A percentile compares a stretch with the other conserved stretches of the same genome.
Evolutionary conservation across 257 asterid genomes (phyloP).

Genomic region (Dorcoceras hygrometricum): DNA sequence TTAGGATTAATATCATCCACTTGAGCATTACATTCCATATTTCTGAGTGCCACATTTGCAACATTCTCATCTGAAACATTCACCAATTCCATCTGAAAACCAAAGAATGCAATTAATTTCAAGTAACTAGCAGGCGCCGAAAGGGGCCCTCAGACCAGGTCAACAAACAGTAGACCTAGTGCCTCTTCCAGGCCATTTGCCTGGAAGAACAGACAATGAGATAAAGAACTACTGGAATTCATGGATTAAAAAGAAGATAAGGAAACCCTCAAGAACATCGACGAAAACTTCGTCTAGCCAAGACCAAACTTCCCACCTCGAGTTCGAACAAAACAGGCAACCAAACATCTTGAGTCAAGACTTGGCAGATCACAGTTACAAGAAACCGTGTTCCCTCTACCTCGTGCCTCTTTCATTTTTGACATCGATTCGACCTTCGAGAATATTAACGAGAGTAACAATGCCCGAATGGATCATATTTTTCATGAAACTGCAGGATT

Average conservation of each 20-base stretch:
- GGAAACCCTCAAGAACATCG: slow-evolving; percentile 45
- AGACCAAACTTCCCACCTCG: slow-evolving; percentile 33
- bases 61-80: slow-evolving; percentile 24
- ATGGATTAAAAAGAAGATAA: slow-evolving; percentile 81
- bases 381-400: slow-evolving; percentile 42
- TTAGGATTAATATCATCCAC: slow-evolving; percentile 41
- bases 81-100: slow-evolving; percentile 39
- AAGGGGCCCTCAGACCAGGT: no score
- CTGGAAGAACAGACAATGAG: no score
- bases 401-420: slow-evolving; percentile 54
- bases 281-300: slow-evolving; percentile 22
- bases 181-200: no score
- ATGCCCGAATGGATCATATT: slow-evolving; percentile 26
- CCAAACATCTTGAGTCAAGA: slow-evolving; percentile 45
- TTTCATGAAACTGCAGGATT: slow-evolving; percentile 37
- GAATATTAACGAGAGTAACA: slow-evolving; percentile 21
- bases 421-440: slow-evolving; percentile 38
- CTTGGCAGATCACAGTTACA: slow-evolving; percentile 28
- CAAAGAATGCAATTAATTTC: slow-evolving; percentile 8
- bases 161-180: no score
- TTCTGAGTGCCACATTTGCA: slow-evolving; percentile 24
- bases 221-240: slow-evolving; percentile 94
- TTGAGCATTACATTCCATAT: slow-evolving; percentile 35
- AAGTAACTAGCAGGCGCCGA: no score
- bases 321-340: slow-evolving; percentile 35